These are phyloP conservation scores for Kwoniella heveanensis DNA, from an alignment of 768 basidiomycete genomes.

Conservation along the genomic window DNA sequence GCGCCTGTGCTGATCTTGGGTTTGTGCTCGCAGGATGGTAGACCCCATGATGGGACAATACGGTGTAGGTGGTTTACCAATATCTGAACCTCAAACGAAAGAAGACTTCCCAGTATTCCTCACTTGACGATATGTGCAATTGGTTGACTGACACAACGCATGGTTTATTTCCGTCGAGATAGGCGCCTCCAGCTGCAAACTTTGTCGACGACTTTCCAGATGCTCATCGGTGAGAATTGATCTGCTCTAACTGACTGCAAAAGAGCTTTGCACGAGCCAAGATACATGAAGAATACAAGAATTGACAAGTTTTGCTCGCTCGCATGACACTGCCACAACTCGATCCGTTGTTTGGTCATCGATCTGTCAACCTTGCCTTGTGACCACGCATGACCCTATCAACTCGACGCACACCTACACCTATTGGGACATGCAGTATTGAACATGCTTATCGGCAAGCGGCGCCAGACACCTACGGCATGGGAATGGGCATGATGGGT, in stretches of 20 bases:
- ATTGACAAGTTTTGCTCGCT: conserved; percentile 8
- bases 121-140: too few relatives aligned
- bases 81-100: too few relatives aligned
- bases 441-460: conserved; percentile 50
- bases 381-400: too few relatives aligned
- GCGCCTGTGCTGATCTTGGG: background rate
- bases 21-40: conserved; percentile 23
- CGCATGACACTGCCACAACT: too few relatives aligned
- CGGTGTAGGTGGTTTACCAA: conserved; percentile 22
- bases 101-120: too few relatives aligned
- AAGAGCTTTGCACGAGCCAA: background rate
- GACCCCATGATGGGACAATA: conserved; percentile 34
- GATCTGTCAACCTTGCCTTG: too few relatives aligned
- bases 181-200: conserved; percentile 47
- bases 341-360: too few relatives aligned
- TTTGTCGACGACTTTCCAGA: conserved; percentile 46
- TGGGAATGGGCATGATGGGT: conserved; percentile 36
- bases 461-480: conserved; percentile 44
- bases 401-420: too few relatives aligned
- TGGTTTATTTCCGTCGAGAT: background rate
- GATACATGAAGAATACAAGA: background rate
- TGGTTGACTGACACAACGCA: background rate
- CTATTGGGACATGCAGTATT: conserved; percentile 28
- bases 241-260: background rate
- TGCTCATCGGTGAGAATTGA: conserved; percentile 43